These are phyloP conservation scores for Phytophthora sojae DNA, from an alignment of 352 stramenopile genomes.

Conservation along the genomic window DNA sequence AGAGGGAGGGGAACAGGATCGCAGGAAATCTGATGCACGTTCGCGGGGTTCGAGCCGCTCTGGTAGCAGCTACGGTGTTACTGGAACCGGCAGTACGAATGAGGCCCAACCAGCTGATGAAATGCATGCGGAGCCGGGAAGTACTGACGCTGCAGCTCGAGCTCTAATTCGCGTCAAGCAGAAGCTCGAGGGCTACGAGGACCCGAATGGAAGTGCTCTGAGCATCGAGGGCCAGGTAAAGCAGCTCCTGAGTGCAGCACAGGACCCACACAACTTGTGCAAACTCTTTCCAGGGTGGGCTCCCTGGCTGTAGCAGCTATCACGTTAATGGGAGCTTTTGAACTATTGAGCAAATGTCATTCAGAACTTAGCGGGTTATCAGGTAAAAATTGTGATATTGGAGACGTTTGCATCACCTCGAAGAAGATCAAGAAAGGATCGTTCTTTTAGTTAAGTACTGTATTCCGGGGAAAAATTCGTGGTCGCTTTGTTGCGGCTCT, in stretches of 20 bases:
- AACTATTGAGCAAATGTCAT: not conserved
- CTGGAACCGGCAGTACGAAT: conserved; percentile 22
- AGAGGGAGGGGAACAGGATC: conserved; percentile 46
- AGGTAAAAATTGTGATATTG: too few relatives aligned
- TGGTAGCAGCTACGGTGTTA: conserved; percentile 16
- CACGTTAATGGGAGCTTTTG: not conserved
- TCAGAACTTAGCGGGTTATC: too few relatives aligned
- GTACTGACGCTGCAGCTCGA: conserved; percentile 91
- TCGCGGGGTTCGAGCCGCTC: conserved; percentile 31
- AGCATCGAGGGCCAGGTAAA: conserved; percentile 99
- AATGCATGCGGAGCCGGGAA: conserved; percentile 39
- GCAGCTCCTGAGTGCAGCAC: conserved; percentile 96
- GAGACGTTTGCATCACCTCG: too few relatives aligned
- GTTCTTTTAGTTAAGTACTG: too few relatives aligned
- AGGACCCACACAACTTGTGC: conserved; percentile 96
- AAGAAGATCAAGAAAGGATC: too few relatives aligned
- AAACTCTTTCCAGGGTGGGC: conserved; percentile 96
- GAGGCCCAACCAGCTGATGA: conserved; percentile 25
- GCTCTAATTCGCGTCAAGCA: conserved; percentile 97
- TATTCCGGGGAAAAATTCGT: conserved; percentile 9
- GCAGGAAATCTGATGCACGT: conserved; percentile 14
- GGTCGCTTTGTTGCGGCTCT: not conserved
- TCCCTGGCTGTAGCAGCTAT: conserved; percentile 89
- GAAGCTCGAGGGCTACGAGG: conserved; percentile 99
- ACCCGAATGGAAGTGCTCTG: conserved; percentile 95